Evolutionary conservation across 2,329 filamentous ascomycete species (phyloP), one percentile per base, ranked within the genome.

Genomic region (Sporothrix schenckii): DNA sequence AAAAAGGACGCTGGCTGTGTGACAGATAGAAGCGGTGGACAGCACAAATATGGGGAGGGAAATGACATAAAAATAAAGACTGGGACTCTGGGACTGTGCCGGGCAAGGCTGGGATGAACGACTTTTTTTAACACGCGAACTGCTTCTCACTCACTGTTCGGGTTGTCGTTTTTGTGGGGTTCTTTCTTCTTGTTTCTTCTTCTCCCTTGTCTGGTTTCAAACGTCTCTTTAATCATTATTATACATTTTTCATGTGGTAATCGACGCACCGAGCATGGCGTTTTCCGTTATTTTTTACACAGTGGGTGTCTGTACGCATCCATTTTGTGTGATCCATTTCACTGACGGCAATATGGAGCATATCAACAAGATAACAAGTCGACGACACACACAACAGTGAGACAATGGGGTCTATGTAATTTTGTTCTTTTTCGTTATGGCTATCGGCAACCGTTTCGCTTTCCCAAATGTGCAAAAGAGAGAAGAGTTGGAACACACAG

Each of bases 401-500:
- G 7, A 3, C 52, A 65, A 49, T 3, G 13, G 44, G 13, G 30
- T 65, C 61, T 65, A 65, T 53, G n/a, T 47, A 14, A 30, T 66
- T 21, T 34, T 52, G 39, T 52, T 52, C 19, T 21, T 52, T 39
- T 49, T 39, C 6, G 16, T 68, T 56, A 60, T 68, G 61, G 61
- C 61, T 34, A 16, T 30, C 27, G 44, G 27, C 44, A 52, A 47
- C 54, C 39, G 27, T 67, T 56, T 70, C 34, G 41, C 21, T 39
- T 66, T 61, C 66, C 63, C 66, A 65, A 24, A 47, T 53, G 19
- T 27, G 53, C 63, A 69, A 68, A 50, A 54, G 61, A 69, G 44
- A 67, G 63, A 68, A 52, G 61, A 67, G 30, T 7, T 24, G 54
- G 41, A 11, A 52, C 19, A 24, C 11, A 24, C 10, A 50, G 47